phyloP scores from a whole-genome alignment of 176 grass and related monocot genomes.

The Juncus effusus region DNA sequence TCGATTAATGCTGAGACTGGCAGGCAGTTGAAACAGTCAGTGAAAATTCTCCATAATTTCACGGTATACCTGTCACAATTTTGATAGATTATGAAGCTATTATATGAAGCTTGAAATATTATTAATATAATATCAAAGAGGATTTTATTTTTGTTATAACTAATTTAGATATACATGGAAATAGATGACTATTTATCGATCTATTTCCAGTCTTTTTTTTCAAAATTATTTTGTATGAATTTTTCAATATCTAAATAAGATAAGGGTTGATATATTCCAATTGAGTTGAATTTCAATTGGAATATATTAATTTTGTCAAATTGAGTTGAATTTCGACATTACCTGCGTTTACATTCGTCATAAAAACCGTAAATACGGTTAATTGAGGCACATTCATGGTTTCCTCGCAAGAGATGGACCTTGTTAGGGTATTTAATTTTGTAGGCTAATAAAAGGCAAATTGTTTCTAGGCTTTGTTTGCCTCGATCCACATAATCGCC shows the following conservation, averaged over 20 bases:
- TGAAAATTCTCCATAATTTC: constrained; percentile 47
- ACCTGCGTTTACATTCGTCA: constrained; percentile 56
- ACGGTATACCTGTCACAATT: constrained; percentile 40
- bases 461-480: constrained; percentile 57
- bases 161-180: too few species aligned
- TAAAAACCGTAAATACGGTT: constrained; percentile 64
- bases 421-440: constrained; percentile 51
- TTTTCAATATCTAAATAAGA: too few species aligned
- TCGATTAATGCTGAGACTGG: constrained; percentile 51
- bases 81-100: not conserved
- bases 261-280: too few species aligned
- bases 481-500: constrained; percentile 70
- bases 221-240: too few species aligned
- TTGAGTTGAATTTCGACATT: not conserved
- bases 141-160: too few species aligned
- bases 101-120: too few species aligned
- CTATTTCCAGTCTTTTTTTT: too few species aligned
- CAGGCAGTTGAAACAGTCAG: constrained; percentile 64
- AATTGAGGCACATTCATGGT: constrained; percentile 57
- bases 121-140: too few species aligned
- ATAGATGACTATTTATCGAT: too few species aligned
- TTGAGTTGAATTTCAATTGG: too few species aligned
- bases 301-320: too few species aligned
- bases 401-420: constrained; percentile 49
- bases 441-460: constrained; percentile 57